These are phyloP conservation scores for Aeschynomene evenia DNA, from an alignment of 306 rosid species.

Conservation along the genomic window DNA sequence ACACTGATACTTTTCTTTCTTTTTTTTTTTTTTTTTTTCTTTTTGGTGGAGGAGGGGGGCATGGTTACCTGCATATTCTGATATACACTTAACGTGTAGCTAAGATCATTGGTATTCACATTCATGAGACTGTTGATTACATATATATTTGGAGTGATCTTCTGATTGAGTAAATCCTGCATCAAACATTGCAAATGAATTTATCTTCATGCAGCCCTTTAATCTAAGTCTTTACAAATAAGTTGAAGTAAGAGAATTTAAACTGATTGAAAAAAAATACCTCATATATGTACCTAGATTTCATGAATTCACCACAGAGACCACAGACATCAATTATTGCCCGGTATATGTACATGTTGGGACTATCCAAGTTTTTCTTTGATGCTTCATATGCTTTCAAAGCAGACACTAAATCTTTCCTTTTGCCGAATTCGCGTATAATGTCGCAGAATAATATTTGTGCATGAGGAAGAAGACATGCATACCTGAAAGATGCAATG, in stretches of 20 bases:
- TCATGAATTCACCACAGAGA: slow-evolving; percentile 68
- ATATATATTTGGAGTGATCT: slow-evolving; percentile 78
- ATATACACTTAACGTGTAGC: slow-evolving; percentile 62
- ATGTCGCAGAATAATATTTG: slow-evolving; percentile 61
- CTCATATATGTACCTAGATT: slow-evolving; percentile 91
- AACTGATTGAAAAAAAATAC: slow-evolving; percentile 47
- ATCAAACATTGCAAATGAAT: slow-evolving; percentile 33
- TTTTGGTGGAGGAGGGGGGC: neutral
- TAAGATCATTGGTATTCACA: slow-evolving; percentile 78
- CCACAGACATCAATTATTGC: slow-evolving; percentile 82
- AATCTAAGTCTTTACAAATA: neutral
- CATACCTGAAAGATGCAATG: slow-evolving; percentile 66
- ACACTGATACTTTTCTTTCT: neutral
- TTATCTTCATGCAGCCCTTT: slow-evolving; percentile 15
- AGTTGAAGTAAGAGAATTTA: slow-evolving; percentile 22
- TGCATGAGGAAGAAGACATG: slow-evolving; percentile 73
- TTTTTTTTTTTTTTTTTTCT: no score
- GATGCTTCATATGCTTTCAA: slow-evolving; percentile 64
- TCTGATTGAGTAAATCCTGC: slow-evolving; percentile 83
- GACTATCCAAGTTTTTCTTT: slow-evolving; percentile 46
- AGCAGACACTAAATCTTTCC: slow-evolving; percentile 70
- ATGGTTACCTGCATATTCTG: slow-evolving; percentile 66
- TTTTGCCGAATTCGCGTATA: slow-evolving; percentile 77
- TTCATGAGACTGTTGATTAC: slow-evolving; percentile 98
- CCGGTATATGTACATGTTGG: slow-evolving; percentile 82